Evolutionary conservation across 495 filamentous ascomycete species (phyloP).

Genomic region (Podospora anserina): DNA sequence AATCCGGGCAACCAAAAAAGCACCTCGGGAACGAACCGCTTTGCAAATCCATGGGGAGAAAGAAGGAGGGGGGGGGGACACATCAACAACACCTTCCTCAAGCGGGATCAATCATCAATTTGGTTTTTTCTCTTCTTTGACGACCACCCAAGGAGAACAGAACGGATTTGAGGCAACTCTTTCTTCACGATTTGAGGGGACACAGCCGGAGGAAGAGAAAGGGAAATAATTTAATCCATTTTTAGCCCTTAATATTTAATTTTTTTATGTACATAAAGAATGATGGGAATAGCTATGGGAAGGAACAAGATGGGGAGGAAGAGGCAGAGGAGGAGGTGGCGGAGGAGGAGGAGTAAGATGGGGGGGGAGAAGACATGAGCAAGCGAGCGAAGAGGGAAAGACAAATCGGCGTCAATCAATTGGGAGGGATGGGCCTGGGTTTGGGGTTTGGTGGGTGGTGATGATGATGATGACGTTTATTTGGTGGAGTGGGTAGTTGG

Average conservation of each 20-base stretch:
- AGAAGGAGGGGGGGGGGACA: too few species aligned
- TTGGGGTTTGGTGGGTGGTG: not conserved
- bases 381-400: not conserved
- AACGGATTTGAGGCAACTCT: not conserved
- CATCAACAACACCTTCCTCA: not conserved
- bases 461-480: not conserved
- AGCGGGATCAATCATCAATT: not conserved
- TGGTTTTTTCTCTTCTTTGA: not conserved
- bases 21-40: not conserved
- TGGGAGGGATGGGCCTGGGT: too few species aligned
- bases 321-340: not conserved
- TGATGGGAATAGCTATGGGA: not conserved
- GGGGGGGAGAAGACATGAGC: not conserved
- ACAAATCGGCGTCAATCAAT: not conserved
- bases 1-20: not conserved
- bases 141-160: not conserved
- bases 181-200: conserved; percentile 2
- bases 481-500: not conserved
- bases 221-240: conserved; percentile 20
- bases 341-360: too few species aligned
- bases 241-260: conserved; percentile 37
- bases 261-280: conserved; percentile 29
- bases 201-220: conserved; percentile 1
- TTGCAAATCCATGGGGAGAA: not conserved
- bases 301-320: not conserved